Evolutionary conservation across 2,329 filamentous ascomycete species (phyloP), one percentile per base, ranked within the genome.

Genomic region (Penicillium sp.): DNA sequence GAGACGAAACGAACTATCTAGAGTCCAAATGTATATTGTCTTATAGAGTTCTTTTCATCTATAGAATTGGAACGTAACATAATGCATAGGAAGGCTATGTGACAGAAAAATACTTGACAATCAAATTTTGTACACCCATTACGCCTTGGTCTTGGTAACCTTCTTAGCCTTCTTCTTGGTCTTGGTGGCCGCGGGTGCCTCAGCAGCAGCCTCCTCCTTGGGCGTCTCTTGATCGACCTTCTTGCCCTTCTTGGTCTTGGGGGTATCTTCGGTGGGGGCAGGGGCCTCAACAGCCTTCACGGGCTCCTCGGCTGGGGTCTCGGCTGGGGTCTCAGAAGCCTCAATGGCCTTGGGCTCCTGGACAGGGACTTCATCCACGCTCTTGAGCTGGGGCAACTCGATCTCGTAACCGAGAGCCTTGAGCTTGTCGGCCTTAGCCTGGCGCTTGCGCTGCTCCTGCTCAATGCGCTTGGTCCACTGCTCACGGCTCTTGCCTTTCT

Each of bases 401-500:
- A 90, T 92, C 55, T 94, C 86, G 72, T 99, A 97, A 9, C 88
- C 93, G 54, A 95, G 73, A 39, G 81, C 85, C 79, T 89, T 86
- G 60, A 96, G 76, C 76, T 89, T 88, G 68, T 87, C 83, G 1
- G 83, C 85, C 74, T 90, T 88, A 60, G 79, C 79, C 34, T 77
- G 74, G 49, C 94, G 81, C 72, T 83, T 86, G 70, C 82, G 79
- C 71, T 87, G 82, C 78, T 96, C 92, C 63, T 82, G 85, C 49
- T 80, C 76, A 49, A 94, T 84, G 70, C 86, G 87, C 75, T 83
- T 83, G 53, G 85, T 79, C 94, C 94, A 99, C n/a, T 79, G 78
- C 33, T 87, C 83, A 67, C 90, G 84, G 18, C 87, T 84, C 60
- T 84, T 82, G 39, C 89, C 88, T 68, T 86, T 84, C 65, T 87